Base-by-base conservation (phyloP, 176 grass and related monocot species). In the Oryza coarctata region DNA sequence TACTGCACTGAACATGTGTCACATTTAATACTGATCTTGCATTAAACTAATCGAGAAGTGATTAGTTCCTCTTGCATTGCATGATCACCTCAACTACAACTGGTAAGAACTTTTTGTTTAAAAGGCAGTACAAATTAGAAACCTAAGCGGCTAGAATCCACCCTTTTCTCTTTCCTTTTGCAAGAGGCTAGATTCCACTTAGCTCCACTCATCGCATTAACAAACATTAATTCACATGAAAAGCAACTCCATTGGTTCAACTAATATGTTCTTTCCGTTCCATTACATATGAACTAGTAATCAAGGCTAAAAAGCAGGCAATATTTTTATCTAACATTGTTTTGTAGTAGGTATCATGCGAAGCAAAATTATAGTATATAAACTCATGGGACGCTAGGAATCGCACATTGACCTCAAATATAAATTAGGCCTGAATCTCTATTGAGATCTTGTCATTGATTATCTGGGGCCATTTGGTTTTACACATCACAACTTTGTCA, bases 241-340 rank as follows among this genome's bases (percentile, higher is more conserved):
- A 76, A 76, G 71, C 50, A 87, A 43, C 29, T 49, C 22, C 6
- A 63, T 67, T 9, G 26, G 62, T 28, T 13, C 34, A 14, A 25
- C 39, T 50, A 45, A 65, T 78, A 28, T 49, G 50, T 15, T 55
- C 45, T 68, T 61, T 66, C 63, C 1, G 27, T 39, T 81, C 18
- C 71, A 71, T 64, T 87, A 32, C 11, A 50, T 71, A 31, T 31
- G 50, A 64, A 52, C 65, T 77, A 77, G 64, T 82, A 52, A 60
- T 57, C 18, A 74, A 41, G 69, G 5, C 61, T 66, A 58, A 65
- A 64, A 23, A 52, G 35, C 9, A 20, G 13, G 18, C 12, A 9
- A 64, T 80, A 30, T 73, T 80, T 80, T 52, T 74, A 49, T 11
- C 32, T 14, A n/a, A 55, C 20, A 55, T 22, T n/a, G 18, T 22